Evolutionary conservation across 2,329 filamentous ascomycete species (phyloP), one percentile per base, ranked within the genome.

Genomic region (Nothopassalora personata): DNA sequence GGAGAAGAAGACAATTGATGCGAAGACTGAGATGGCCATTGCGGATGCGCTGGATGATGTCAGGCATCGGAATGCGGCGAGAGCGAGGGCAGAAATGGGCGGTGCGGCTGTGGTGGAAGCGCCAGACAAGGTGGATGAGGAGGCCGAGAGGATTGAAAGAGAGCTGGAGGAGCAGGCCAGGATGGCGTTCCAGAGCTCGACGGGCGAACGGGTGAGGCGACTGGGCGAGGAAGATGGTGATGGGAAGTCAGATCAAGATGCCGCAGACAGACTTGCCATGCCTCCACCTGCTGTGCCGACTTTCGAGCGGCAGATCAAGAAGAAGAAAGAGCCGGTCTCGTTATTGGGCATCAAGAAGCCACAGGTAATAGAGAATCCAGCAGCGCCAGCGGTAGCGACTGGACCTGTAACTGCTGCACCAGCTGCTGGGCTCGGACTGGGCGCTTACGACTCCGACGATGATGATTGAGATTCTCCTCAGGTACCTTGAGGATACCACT

Each of bases 21-120:
- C 92, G 0, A 92, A 94, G 78, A 83, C 88, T 45, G 94, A 99
- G 75, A 99, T 99, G 92, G 90, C 89, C 18, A 90, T 97, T 48
- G 94, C 94, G 1, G 94, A 99, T 78, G 93, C 92, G 7, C 77
- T 99, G 57, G 94, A 99, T 74, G 92, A 97, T 76, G 97, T 99
- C 58, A 82, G 93, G 57, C 93, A 90, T 54, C 80, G 93, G 64
- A 99, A 99, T 76, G 94, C 94, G 7, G 81, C 91, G 63, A 86
- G 94, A 53, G 90, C 96, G 74, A 82, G 89, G 64, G 88, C 87
- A 8, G 84, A 85, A 69, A 85, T 84, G 2, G 72, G 76, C 27
- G 79, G 85, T 1, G 61, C 74, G 13, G 79, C 84, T 3, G 84
- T 87, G 58, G 83, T 84, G 19, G 77, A 79, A 36, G 77, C 78